phyloP scores from a whole-genome alignment of 768 basidiomycete genomes.

The Lactarius sanguifluus region DNA sequence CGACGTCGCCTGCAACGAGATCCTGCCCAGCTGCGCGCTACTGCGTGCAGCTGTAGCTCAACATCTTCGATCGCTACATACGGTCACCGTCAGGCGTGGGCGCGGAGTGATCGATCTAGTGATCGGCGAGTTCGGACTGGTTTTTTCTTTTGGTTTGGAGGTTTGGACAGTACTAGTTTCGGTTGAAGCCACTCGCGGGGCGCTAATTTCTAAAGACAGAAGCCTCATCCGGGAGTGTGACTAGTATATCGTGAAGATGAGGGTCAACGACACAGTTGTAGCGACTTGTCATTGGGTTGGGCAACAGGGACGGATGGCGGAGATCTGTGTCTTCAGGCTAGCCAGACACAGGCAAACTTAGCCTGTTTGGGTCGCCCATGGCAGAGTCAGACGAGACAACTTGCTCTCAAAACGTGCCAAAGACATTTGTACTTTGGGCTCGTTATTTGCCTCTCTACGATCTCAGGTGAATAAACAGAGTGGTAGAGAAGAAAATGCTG shows the following conservation, averaged over 20 bases:
- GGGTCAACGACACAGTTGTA: neutral
- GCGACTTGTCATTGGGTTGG: neutral
- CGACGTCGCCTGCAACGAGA: slow-evolving; percentile 89
- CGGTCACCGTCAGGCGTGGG: slow-evolving; percentile 77
- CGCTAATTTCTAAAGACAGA: neutral
- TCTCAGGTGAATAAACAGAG: neutral
- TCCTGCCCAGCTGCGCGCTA: slow-evolving; percentile 81
- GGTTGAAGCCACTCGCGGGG: slow-evolving; percentile 74
- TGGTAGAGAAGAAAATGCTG: neutral
- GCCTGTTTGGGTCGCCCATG: neutral
- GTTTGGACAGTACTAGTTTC: slow-evolving; percentile 76
- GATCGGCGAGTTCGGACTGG: slow-evolving; percentile 82
- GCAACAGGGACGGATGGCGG: neutral
- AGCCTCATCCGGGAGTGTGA: neutral
- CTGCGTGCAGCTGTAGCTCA: slow-evolving; percentile 91
- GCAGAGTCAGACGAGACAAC: neutral
- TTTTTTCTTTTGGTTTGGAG: slow-evolving; percentile 35
- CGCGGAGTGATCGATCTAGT: slow-evolving; percentile 57
- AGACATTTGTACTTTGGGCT: neutral
- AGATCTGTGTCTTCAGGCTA: neutral
- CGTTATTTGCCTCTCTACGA: neutral
- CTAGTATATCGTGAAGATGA: neutral
- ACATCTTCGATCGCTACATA: slow-evolving; percentile 79
- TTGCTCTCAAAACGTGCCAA: neutral
- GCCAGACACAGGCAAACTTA: neutral